phyloP scores from a whole-genome alignment of 352 stramenopile species.

The Paralagenidium karlingii region DNA sequence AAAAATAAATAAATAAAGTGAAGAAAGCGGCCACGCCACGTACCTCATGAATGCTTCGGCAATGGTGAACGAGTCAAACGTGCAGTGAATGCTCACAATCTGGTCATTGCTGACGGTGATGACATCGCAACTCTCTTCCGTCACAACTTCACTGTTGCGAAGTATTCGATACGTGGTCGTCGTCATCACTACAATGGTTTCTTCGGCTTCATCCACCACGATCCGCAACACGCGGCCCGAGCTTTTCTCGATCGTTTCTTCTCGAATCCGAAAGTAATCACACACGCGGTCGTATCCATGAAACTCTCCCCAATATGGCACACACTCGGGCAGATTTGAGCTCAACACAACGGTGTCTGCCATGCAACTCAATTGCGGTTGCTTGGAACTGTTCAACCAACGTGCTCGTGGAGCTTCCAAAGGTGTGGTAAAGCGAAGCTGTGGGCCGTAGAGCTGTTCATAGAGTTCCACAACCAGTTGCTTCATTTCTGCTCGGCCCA shows the following conservation, averaged over 20 bases:
- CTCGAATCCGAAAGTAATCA: conserved; percentile 81
- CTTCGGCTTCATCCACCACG: conserved; percentile 74
- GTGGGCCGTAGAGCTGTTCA: conserved; percentile 60
- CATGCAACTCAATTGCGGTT: conserved; percentile 17
- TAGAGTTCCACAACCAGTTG: conserved; percentile 68
- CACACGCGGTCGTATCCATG: conserved; percentile 79
- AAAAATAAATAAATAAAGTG: not conserved
- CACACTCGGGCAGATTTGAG: conserved; percentile 74
- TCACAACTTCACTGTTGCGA: conserved; percentile 76
- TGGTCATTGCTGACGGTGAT: conserved; percentile 54
- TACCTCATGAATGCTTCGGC: conserved; percentile 78
- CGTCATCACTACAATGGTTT: conserved; percentile 81
- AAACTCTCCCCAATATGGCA: conserved; percentile 83
- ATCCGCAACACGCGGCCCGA: conserved; percentile 71
- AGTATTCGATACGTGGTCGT: conserved; percentile 79
- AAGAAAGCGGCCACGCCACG: conserved; percentile 7
- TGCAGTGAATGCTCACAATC: conserved; percentile 80
- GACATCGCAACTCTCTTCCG: conserved; percentile 80
- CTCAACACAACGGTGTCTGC: conserved; percentile 60
- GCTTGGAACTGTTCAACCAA: conserved; percentile 80
- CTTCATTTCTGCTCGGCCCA: conserved; percentile 65
- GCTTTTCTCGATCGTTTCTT: conserved; percentile 76
- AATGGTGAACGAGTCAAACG: conserved; percentile 78
- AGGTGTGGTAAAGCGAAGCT: conserved; percentile 66
- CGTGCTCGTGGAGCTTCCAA: conserved; percentile 63